These are phyloP conservation scores for Lolium perenne DNA, from an alignment of 176 grass and related monocot genomes.

Conservation along the genomic window DNA sequence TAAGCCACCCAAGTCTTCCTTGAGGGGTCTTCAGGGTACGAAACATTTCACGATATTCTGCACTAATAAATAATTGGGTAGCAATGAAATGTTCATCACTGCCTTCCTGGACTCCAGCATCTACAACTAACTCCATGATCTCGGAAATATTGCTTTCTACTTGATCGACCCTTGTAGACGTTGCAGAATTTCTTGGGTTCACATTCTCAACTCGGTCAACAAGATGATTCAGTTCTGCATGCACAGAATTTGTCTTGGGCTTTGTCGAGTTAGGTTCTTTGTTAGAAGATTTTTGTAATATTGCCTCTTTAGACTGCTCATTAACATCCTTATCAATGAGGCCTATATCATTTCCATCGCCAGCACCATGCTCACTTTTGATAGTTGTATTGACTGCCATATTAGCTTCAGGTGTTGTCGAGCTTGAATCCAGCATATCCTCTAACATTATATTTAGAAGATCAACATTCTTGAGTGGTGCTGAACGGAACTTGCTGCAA, in stretches of 20 bases:
- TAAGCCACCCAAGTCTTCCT: too few species aligned
- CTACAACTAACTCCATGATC: too few species aligned
- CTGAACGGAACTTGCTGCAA: background rate
- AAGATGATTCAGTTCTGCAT: background rate
- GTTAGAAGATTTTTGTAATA: background rate
- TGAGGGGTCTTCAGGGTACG: too few species aligned
- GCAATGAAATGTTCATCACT: constrained; percentile 33
- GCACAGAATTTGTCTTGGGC: background rate
- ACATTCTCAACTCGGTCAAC: background rate
- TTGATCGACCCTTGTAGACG: too few species aligned
- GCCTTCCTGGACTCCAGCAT: background rate
- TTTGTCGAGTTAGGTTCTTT: background rate
- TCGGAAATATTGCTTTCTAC: too few species aligned
- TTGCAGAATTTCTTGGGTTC: too few species aligned
- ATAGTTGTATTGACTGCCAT: background rate
- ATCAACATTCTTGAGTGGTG: too few species aligned
- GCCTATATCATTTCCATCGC: background rate
- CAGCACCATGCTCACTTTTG: background rate
- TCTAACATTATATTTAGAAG: constrained; percentile 1
- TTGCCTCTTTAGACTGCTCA: background rate
- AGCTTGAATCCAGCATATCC: background rate
- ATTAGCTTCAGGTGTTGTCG: background rate
- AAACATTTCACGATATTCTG: constrained; percentile 17
- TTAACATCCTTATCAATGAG: background rate
- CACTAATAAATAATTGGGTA: constrained; percentile 17